Conservation (phyloP, 768 basidiomycete genomes). For the Auriculariales sp. region DNA sequence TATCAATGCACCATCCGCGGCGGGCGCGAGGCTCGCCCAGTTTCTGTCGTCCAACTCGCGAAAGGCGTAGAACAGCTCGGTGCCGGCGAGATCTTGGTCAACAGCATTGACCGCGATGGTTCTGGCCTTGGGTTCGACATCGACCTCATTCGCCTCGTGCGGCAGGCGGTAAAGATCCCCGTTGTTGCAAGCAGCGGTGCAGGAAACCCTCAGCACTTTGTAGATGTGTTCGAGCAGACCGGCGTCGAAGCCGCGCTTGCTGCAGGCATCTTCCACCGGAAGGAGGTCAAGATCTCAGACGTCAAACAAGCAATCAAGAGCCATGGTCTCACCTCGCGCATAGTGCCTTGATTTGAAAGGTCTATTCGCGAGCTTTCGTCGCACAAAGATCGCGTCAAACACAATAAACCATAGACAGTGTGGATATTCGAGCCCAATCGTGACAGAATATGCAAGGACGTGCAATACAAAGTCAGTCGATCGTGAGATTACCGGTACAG, state of each 20-base stretch:
- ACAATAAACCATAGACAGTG: too few species aligned
- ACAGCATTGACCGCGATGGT: slow-evolving; percentile 94
- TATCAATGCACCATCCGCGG: slow-evolving; percentile 90
- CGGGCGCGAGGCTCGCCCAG: slow-evolving; percentile 65
- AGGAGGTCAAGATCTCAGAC: slow-evolving; percentile 68
- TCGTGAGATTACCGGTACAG: too few species aligned
- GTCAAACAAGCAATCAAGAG: slow-evolving; percentile 49
- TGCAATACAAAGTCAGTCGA: too few species aligned
- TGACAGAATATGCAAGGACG: too few species aligned
- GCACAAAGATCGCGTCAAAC: too few species aligned
- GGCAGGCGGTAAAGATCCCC: slow-evolving; percentile 66
- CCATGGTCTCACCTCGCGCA: slow-evolving; percentile 36
- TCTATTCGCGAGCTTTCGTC: too few species aligned
- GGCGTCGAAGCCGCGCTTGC: slow-evolving; percentile 84
- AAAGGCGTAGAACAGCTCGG: slow-evolving; percentile 81
- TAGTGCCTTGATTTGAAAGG: too few species aligned
- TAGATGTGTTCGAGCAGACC: slow-evolving; percentile 70
- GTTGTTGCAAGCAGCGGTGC: slow-evolving; percentile 94
- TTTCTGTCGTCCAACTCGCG: slow-evolving; percentile 87
- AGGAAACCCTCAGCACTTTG: slow-evolving; percentile 68
- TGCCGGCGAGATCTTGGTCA: slow-evolving; percentile 88
- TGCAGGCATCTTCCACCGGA: slow-evolving; percentile 92
- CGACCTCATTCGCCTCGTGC: slow-evolving; percentile 65
- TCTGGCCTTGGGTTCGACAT: slow-evolving; percentile 85
- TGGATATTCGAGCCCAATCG: too few species aligned